phyloP scores from a whole-genome alignment of 1,139 yeast species.

The Yamadazyma songkhlaensis region DNA sequence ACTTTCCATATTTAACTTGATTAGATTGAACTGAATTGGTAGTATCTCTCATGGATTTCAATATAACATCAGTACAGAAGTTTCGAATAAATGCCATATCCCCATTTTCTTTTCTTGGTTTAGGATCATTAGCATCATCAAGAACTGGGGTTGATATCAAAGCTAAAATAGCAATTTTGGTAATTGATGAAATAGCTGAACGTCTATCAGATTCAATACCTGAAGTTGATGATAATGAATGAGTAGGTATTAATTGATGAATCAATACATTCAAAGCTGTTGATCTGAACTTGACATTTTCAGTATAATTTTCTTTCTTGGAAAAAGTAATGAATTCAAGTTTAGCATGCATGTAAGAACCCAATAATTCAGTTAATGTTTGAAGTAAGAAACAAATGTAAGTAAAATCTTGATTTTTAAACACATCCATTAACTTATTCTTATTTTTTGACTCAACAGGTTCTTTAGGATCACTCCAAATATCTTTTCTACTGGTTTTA shows the following conservation, averaged over 20 bases:
- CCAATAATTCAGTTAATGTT: slow-evolving; percentile 65
- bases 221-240: slow-evolving; percentile 28
- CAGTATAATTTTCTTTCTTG: slow-evolving; percentile 42
- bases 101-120: slow-evolving; percentile 55
- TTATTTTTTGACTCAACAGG: slow-evolving; percentile 16
- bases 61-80: slow-evolving; percentile 68
- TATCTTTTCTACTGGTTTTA: slow-evolving; percentile 50
- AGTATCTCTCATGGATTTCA: slow-evolving; percentile 59
- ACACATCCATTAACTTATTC: slow-evolving; percentile 26
- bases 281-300: slow-evolving; percentile 54
- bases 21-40: slow-evolving; percentile 20
- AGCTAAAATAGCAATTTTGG: slow-evolving; percentile 55
- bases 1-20: slow-evolving; percentile 47
- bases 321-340: slow-evolving; percentile 79
- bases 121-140: slow-evolving; percentile 39
- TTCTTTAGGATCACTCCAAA: slow-evolving; percentile 37
- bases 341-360: slow-evolving; percentile 79
- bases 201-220: slow-evolving; percentile 39
- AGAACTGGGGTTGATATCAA: slow-evolving; percentile 53
- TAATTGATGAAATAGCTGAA: slow-evolving; percentile 46
- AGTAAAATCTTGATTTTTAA: slow-evolving; percentile 49
- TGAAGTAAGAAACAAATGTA: slow-evolving; percentile 70
- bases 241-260: slow-evolving; percentile 67
- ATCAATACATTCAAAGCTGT: slow-evolving; percentile 76
- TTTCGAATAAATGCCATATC: slow-evolving; percentile 72